Evolutionary conservation across 78 protist genomes (phyloP).

Genomic region (Guillardia theta): DNA sequence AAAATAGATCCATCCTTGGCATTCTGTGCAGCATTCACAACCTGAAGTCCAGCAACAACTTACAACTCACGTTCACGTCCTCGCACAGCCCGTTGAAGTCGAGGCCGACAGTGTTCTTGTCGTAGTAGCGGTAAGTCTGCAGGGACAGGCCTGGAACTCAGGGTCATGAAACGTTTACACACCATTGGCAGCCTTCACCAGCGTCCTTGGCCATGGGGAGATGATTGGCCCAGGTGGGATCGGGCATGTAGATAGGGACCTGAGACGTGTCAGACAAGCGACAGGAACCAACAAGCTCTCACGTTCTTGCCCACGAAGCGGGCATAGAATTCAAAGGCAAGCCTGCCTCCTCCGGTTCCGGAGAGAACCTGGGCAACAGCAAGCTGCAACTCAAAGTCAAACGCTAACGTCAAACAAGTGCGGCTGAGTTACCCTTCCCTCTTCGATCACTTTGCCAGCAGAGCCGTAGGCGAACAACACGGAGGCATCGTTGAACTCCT

Average conservation of each 20-base stretch:
- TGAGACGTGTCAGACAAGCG: conserved; percentile 45
- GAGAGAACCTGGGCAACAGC: conserved; percentile 95
- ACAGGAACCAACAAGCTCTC: background rate
- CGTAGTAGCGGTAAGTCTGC: conserved; percentile 63
- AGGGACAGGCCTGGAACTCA: conserved; percentile 29
- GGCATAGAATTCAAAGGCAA: conserved; percentile 76
- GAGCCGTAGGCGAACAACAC: background rate
- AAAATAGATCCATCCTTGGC: conserved; percentile 54
- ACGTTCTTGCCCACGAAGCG: conserved; percentile 32
- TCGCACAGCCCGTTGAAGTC: conserved; percentile 85
- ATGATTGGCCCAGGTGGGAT: conserved; percentile 96
- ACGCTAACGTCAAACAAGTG: too few species aligned
- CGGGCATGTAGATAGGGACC: conserved; percentile 69
- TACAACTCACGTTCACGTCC: conserved; percentile 53
- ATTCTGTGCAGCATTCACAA: background rate
- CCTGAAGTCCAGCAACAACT: background rate
- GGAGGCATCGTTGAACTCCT: conserved; percentile 61
- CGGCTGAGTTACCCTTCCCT: too few species aligned
- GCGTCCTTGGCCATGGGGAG: conserved; percentile 33
- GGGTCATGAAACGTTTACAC: too few species aligned
- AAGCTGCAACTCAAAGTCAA: too few species aligned
- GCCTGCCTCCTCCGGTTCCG: conserved; percentile 96
- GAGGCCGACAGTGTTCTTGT: conserved; percentile 62
- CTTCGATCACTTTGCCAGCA: too few species aligned
- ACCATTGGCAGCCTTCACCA: too few species aligned